Evolutionary conservation across 1,284 basidiomycete species (phyloP).

Genomic region (Malassezia globosa): DNA sequence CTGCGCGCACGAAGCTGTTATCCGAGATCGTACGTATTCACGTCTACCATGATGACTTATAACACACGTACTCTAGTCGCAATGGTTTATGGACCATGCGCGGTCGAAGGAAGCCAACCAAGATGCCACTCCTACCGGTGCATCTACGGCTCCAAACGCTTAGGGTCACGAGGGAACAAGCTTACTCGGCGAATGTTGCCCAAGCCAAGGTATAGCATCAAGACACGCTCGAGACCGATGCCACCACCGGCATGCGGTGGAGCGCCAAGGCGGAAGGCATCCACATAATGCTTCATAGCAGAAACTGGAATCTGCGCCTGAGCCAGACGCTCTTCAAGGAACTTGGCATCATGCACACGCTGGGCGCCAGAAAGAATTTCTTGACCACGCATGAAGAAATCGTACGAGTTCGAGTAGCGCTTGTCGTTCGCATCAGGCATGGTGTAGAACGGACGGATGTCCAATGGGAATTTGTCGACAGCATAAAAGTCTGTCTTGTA

Average conservation of each 20-base stretch:
- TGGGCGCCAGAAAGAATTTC: slow-evolving; percentile 96
- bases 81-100: slow-evolving; percentile 3
- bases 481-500: slow-evolving; percentile 47
- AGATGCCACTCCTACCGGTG: too few species aligned
- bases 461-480: slow-evolving; percentile 45
- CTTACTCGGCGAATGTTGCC: slow-evolving; percentile 89
- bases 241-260: slow-evolving; percentile 61
- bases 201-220: slow-evolving; percentile 63
- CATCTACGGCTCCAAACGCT: slow-evolving; percentile 42
- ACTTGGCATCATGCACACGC: slow-evolving; percentile 78
- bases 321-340: slow-evolving; percentile 73
- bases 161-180: slow-evolving; percentile 65
- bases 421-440: slow-evolving; percentile 42
- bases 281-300: slow-evolving; percentile 78
- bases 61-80: neutral
- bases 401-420: slow-evolving; percentile 84
- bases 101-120: too few species aligned
- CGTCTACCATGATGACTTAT: too few species aligned
- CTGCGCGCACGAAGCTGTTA: slow-evolving; percentile 28
- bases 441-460: slow-evolving; percentile 46
- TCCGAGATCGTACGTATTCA: slow-evolving; percentile 23
- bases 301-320: slow-evolving; percentile 64
- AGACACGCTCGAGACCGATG: slow-evolving; percentile 72
- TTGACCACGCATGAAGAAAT: slow-evolving; percentile 99
- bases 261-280: slow-evolving; percentile 87